These are phyloP conservation scores for Pythium brassicae DNA, from an alignment of 352 stramenopile genomes.

Conservation along the genomic window DNA sequence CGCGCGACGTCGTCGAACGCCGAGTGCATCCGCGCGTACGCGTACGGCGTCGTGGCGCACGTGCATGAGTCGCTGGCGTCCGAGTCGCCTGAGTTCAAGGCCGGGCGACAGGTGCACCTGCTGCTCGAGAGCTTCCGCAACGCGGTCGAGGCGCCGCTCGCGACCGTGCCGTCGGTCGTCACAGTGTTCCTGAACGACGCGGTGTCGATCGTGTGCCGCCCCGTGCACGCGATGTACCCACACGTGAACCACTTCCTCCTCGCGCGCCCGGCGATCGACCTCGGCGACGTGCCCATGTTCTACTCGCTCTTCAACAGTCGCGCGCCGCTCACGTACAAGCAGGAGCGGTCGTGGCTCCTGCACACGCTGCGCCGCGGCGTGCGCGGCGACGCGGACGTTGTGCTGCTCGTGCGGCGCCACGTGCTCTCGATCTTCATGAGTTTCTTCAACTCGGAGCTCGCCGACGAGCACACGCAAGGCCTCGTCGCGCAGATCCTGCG, in stretches of 20 bases:
- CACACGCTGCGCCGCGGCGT: slow-evolving; percentile 70
- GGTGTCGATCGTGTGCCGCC: slow-evolving; percentile 59
- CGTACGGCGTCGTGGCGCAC: slow-evolving; percentile 72
- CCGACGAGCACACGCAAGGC: slow-evolving; percentile 72
- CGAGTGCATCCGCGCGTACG: slow-evolving; percentile 50
- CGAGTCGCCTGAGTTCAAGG: slow-evolving; percentile 61
- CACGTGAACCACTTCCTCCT: slow-evolving; percentile 85
- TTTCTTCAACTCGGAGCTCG: slow-evolving; percentile 73
- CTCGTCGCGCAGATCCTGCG: slow-evolving; percentile 64
- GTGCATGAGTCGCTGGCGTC: slow-evolving; percentile 66
- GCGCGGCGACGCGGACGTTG: slow-evolving; percentile 57
- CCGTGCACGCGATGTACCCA: slow-evolving; percentile 68
- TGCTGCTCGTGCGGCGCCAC: slow-evolving; percentile 68
- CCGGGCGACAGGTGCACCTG: slow-evolving; percentile 70
- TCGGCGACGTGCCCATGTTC: slow-evolving; percentile 86
- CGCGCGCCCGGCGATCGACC: slow-evolving; percentile 68
- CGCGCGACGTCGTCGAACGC: slow-evolving; percentile 65
- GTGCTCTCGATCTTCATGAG: slow-evolving; percentile 79
- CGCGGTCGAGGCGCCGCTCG: slow-evolving; percentile 41
- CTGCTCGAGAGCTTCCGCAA: slow-evolving; percentile 78
- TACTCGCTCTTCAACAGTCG: slow-evolving; percentile 85
- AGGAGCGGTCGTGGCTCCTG: slow-evolving; percentile 82
- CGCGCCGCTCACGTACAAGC: slow-evolving; percentile 61
- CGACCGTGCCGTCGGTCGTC: slow-evolving; percentile 65
- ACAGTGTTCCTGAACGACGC: slow-evolving; percentile 83